Conservation (phyloP, 768 basidiomycete species). For the Termitomyces sp. region DNA sequence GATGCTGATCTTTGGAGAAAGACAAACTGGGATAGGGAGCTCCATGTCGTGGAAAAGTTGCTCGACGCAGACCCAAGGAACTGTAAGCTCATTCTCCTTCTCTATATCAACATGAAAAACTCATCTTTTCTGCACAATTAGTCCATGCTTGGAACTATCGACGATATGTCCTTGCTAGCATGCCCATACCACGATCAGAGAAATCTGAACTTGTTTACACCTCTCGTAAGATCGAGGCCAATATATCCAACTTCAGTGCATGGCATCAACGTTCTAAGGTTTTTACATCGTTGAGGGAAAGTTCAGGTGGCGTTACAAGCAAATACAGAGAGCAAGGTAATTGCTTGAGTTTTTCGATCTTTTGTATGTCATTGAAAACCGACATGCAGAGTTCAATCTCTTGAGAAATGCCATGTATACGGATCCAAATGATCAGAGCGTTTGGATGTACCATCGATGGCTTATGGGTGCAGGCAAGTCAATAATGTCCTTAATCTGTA, state of each 20-base stretch:
- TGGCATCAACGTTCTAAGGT: slow-evolving; percentile 97
- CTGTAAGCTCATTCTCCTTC: slow-evolving; percentile 48
- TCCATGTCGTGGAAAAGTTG: slow-evolving; percentile 89
- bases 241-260: slow-evolving; percentile 97
- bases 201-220: slow-evolving; percentile 82
- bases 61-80: slow-evolving; percentile 89
- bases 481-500: not conserved
- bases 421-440: slow-evolving; percentile 93
- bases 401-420: slow-evolving; percentile 94
- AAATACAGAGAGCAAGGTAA: slow-evolving; percentile 68
- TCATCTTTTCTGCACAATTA: slow-evolving; percentile 24
- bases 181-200: slow-evolving; percentile 53
- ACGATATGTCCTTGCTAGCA: slow-evolving; percentile 72
- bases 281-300: slow-evolving; percentile 59
- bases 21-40: slow-evolving; percentile 78
- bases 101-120: not conserved
- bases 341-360: not conserved
- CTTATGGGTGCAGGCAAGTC: slow-evolving; percentile 72
- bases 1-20: slow-evolving; percentile 67
- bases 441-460: slow-evolving; percentile 99
- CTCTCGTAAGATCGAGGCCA: slow-evolving; percentile 83
- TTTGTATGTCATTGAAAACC: not conserved
- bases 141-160: slow-evolving; percentile 96
- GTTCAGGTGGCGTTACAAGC: slow-evolving; percentile 43
- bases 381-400: slow-evolving; percentile 76